Base-by-base conservation (phyloP, 2,329 filamentous ascomycete species). In the Aureobasidium sp. region DNA sequence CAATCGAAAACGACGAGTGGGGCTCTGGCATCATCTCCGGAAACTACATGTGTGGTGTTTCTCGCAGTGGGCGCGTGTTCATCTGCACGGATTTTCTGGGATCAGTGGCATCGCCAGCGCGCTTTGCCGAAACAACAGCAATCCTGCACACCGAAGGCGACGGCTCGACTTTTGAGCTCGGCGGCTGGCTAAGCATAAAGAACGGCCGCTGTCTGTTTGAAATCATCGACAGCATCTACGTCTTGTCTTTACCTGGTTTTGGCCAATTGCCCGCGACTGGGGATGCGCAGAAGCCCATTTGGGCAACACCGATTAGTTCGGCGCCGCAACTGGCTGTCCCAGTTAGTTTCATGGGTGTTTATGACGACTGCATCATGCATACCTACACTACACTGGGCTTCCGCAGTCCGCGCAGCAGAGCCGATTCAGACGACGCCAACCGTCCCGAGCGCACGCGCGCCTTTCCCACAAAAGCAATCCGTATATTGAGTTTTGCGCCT, bases 301-400 rank as follows among this genome's bases (percentile, higher is more conserved):
- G 67, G 36, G 67, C 71, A n/a, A 59, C 74, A 56, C 63, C 71
- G 3, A 76, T 75, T 1, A 73, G 73, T 62, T 72, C 74, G 5
- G 69, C 72, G 7, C 70, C 72, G 1, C 74, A 73, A 63, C 68
- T 78, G n/a, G 68, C 73, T 0, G 73, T 76, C 0, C 78, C 78
- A 0, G 74, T 79, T 29, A 78, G 75, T 63, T 80, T 78, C 67
- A 80, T 80, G 78, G 73, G 69, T 0, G 59, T 80, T 9, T 79
- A 73, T 56, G 77, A 79, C 55, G 78, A 80, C 67, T 76, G 76
- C 41, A 74, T 80, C 57, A 77, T 80, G 74, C 73, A 71, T 29
- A 79, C 77, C 3, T 79, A 75, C 63, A 76, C 75, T 5, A 58
- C 61, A 36, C 45, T 59, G 5, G 44, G 61, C 1, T 49, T 51